These are phyloP conservation scores for Endocladia muricata DNA, from an alignment of 31 red algal species.

Conservation along the genomic window DNA sequence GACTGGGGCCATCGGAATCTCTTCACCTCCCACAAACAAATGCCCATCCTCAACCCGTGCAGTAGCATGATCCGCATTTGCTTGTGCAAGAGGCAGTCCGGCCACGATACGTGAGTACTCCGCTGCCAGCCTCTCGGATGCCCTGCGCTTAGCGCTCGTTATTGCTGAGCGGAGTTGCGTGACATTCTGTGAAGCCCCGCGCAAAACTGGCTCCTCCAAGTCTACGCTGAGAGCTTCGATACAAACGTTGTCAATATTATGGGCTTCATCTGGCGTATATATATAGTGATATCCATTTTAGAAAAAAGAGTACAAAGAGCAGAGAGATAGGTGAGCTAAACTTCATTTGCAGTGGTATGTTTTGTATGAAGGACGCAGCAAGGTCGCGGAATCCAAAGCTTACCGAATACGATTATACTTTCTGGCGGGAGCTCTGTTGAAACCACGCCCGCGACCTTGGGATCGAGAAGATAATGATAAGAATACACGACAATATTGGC, in stretches of 20 bases:
- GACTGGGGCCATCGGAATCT: constrained; percentile 57
- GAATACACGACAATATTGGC: constrained; percentile 98
- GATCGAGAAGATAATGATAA: constrained; percentile 97
- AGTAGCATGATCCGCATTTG: background rate
- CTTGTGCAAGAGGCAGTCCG: constrained; percentile 25
- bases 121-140: constrained; percentile 50
- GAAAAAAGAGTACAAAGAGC: background rate
- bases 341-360: background rate
- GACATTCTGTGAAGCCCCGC: constrained; percentile 62
- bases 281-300: too few species aligned
- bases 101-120: constrained; percentile 76
- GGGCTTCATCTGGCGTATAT: constrained; percentile 67
- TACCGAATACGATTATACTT: constrained; percentile 91
- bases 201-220: constrained; percentile 62
- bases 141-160: constrained; percentile 24
- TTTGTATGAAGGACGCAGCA: too few species aligned
- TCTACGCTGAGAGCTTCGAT: constrained; percentile 90
- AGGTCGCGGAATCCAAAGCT: too few species aligned
- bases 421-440: constrained; percentile 69
- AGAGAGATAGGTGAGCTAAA: constrained; percentile 1
- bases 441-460: constrained; percentile 83
- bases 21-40: constrained; percentile 18
- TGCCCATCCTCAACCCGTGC: constrained; percentile 2
- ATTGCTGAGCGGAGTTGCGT: constrained; percentile 69
- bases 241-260: constrained; percentile 96